These are phyloP conservation scores for Metschnikowia rubicola DNA, from an alignment of 805 yeast genomes.

Conservation along the genomic window DNA sequence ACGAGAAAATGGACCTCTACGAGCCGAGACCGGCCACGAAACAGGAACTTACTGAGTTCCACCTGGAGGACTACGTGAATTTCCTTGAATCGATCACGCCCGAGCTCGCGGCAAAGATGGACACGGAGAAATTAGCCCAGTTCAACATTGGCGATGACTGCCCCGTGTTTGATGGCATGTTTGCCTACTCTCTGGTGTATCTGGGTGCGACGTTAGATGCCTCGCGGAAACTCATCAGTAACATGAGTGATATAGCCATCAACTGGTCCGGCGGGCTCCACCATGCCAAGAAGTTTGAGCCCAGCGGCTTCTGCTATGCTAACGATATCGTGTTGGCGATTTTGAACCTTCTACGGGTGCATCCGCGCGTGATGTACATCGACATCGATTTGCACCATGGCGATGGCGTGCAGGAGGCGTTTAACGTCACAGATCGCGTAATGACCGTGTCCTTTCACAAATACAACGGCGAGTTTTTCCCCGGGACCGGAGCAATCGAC, in stretches of 20 bases:
- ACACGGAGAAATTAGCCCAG: constrained; percentile 52
- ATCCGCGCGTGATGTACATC: constrained; percentile 87
- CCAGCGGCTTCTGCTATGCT: constrained; percentile 92
- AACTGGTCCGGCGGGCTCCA: constrained; percentile 97
- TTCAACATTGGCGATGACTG: constrained; percentile 94
- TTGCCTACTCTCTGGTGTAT: constrained; percentile 81
- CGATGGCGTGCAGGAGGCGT: constrained; percentile 97
- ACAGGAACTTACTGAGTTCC: constrained; percentile 78
- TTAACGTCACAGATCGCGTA: constrained; percentile 89
- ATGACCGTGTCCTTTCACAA: constrained; percentile 97
- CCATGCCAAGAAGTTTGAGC: constrained; percentile 93
- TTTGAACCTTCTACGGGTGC: constrained; percentile 77
- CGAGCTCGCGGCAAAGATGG: constrained; percentile 58
- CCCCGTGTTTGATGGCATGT: constrained; percentile 93
- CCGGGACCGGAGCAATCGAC: constrained; percentile 92
- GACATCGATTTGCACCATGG: constrained; percentile 97
- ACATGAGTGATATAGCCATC: constrained; percentile 89
- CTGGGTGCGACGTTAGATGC: constrained; percentile 96
- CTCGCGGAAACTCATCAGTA: constrained; percentile 77
- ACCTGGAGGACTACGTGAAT: constrained; percentile 80
- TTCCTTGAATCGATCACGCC: constrained; percentile 77
- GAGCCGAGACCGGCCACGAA: constrained; percentile 78
- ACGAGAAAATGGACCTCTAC: constrained; percentile 87
- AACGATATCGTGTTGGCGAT: constrained; percentile 92
- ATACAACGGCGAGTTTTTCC: constrained; percentile 91